Base-by-base conservation (phyloP, 768 basidiomycete genomes). In the Amanita brunnescens region DNA sequence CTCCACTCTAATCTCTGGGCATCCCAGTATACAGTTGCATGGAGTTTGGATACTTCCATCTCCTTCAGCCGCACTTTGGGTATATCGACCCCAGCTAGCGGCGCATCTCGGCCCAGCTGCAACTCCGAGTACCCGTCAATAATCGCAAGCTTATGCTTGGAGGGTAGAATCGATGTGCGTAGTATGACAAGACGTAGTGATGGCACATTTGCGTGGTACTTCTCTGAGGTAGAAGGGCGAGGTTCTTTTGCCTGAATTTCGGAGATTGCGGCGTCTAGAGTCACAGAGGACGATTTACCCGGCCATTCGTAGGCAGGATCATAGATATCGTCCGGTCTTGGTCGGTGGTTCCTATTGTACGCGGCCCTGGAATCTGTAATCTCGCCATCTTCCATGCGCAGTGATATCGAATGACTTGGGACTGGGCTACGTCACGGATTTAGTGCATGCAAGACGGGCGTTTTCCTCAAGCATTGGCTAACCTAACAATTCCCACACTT, bases 11-110 rank as follows among this genome's bases (percentile, higher is more conserved):
- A 62, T 49, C 77, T 71, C 24, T 64, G 63, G 30, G 68, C 67
- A 61, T 89, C 82, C 83, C 82, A 89, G 60, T 78, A 91, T 1
- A 77, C 69, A 2, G 82, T 86, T 7, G 87, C 83, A 59, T 92
- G 90, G 48, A 85, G 56, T 65, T 91, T 91, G 2, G 86, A 89
- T 9, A 91, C 87, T 54, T 78, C 76, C 81, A 92, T 85, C 67
- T 91, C 88, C 65, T 85, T 88, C 32, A 92, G 67, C 40, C 90
- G 79, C 49, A 92, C 71, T 24, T 81, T 74, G 9, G 87, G 84
- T 4, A 66, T 79, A 9, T 68, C 66, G 21, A 70, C 74, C 9
- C 78, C 80, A 34, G 68, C 35, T 8, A 48, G 54, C 2, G 74
- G 66, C 1, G 79, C 70, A 62, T 92, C 90, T 32, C 90, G 74